These are phyloP conservation scores for Talaromyces sp. DNA, from an alignment of 2,329 filamentous ascomycete genomes.

Conservation along the genomic window DNA sequence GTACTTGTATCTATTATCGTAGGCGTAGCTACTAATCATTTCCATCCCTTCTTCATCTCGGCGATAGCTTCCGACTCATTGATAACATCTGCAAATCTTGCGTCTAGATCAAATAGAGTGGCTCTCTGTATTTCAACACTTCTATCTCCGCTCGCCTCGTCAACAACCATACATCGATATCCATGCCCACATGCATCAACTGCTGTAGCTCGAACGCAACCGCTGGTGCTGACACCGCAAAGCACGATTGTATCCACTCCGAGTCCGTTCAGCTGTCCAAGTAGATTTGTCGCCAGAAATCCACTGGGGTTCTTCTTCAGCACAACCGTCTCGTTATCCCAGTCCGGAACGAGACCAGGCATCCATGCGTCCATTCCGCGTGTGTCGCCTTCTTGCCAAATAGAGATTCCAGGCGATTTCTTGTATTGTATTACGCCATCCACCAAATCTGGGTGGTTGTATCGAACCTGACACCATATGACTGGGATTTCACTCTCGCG, in stretches of 20 bases:
- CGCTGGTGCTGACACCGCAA: background rate
- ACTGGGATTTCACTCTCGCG: background rate
- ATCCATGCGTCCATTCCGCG: conserved; percentile 3
- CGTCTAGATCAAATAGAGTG: conserved; percentile 3
- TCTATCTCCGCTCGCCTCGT: background rate
- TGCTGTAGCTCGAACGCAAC: background rate
- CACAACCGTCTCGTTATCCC: background rate
- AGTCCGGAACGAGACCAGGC: background rate
- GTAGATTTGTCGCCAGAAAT: background rate
- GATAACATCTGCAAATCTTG: background rate
- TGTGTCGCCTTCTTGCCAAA: background rate
- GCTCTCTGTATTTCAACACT: background rate
- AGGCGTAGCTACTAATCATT: background rate
- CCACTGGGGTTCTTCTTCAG: background rate
- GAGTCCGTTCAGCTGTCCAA: background rate
- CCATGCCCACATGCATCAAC: background rate
- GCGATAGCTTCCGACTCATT: background rate
- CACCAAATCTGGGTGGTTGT: background rate
- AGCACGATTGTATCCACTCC: background rate
- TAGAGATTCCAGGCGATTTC: background rate
- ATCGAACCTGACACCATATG: background rate
- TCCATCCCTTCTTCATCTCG: background rate
- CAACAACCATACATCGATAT: background rate
- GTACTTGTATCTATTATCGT: background rate
- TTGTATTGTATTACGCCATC: background rate